Conservation (phyloP, 2,329 filamentous ascomycete species). For the Sporothrix humicola region DNA sequence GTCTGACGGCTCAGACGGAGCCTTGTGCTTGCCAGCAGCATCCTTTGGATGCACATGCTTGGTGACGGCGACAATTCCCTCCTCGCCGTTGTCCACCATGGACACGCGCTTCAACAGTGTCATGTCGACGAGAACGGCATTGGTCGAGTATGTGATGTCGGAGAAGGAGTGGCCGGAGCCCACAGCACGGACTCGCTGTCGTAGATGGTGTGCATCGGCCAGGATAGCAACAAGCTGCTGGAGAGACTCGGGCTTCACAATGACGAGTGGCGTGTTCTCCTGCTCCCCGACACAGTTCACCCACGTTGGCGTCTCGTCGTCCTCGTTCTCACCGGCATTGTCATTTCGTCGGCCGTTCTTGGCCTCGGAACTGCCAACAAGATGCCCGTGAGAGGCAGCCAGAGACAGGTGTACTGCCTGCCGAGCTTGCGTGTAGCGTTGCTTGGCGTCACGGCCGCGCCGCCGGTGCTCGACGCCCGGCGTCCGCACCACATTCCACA, state of each 20-base stretch:
- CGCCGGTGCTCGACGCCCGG: constrained; percentile 31
- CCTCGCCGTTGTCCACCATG: constrained; percentile 38
- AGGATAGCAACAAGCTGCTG: constrained; percentile 40
- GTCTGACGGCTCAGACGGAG: background rate
- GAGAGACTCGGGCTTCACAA: constrained; percentile 38
- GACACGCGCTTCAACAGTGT: constrained; percentile 36
- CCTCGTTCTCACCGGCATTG: background rate
- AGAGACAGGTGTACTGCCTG: constrained; percentile 33
- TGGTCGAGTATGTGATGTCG: constrained; percentile 38
- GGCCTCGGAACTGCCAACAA: constrained; percentile 14
- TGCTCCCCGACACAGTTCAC: constrained; percentile 40
- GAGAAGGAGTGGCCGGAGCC: constrained; percentile 43
- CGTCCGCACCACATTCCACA: constrained; percentile 35
- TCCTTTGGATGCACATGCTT: background rate
- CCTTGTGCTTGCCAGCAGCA: background rate
- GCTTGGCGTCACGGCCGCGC: constrained; percentile 33
- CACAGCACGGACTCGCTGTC: constrained; percentile 39
- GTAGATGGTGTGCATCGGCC: constrained; percentile 36
- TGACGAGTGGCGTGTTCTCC: constrained; percentile 37
- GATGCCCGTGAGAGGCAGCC: constrained; percentile 27
- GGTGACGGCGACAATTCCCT: constrained; percentile 34
- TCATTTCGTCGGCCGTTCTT: constrained; percentile 7
- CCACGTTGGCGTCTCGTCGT: constrained; percentile 33
- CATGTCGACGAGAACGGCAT: constrained; percentile 39
- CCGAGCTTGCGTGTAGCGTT: constrained; percentile 33